A percentile compares a stretch with the other conserved stretches of the same genome.
Evolutionary conservation across 2,329 filamentous ascomycete species (phyloP).

Genomic region (Pseudopyricularia cyperi): DNA sequence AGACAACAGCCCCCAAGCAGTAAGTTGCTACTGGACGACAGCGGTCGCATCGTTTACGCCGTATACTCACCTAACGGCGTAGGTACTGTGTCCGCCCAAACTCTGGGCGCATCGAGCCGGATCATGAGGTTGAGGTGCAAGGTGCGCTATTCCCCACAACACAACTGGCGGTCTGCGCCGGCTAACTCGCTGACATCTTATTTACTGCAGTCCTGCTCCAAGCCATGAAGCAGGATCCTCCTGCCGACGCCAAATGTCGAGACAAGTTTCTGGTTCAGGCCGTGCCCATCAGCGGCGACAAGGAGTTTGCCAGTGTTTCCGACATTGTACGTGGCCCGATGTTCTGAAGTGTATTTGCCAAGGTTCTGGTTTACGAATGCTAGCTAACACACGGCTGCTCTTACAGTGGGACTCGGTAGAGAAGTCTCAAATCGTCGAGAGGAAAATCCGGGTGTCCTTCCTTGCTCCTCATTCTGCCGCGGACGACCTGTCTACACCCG

Average conservation of each 20-base stretch:
- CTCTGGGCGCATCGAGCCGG: constrained; percentile 87
- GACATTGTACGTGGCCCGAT: constrained; percentile 52
- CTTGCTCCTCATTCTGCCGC: constrained; percentile 45
- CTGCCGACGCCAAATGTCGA: constrained; percentile 67
- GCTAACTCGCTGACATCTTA: background rate
- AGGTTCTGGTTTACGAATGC: constrained; percentile 2
- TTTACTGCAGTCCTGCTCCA: constrained; percentile 66
- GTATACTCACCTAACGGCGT: constrained; percentile 9
- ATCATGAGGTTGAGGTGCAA: constrained; percentile 81
- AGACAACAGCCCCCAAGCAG: constrained; percentile 98
- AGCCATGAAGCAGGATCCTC: constrained; percentile 92
- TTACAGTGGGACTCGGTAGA: constrained; percentile 64
- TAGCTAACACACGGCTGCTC: constrained; percentile 4
- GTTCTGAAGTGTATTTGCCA: background rate
- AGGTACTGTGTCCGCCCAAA: constrained; percentile 98
- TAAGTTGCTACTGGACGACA: constrained; percentile 35
- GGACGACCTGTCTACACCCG: constrained; percentile 14
- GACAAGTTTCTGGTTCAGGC: constrained; percentile 15
- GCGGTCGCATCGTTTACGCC: background rate
- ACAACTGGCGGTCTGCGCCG: background rate
- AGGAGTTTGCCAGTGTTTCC: constrained; percentile 69
- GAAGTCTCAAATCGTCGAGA: constrained; percentile 73
- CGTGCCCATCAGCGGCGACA: constrained; percentile 58
- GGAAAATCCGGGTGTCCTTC: constrained; percentile 90
- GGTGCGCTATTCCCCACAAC: constrained; percentile 40